Evolutionary conservation across 78 protist species (phyloP).

Genomic region (Abeoforma whisleri): DNA sequence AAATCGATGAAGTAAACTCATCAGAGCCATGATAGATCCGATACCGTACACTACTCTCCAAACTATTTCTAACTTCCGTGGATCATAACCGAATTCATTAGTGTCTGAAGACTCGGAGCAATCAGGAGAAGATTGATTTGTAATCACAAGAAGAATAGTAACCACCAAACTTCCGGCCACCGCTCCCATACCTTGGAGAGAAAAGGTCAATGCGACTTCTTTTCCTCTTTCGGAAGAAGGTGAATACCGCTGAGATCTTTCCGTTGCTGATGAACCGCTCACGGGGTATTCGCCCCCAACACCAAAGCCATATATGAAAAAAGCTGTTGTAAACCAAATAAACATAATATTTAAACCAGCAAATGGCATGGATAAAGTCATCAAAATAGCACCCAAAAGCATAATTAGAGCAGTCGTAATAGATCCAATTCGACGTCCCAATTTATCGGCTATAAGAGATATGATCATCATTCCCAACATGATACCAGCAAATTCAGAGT

Average conservation of each 20-base stretch:
- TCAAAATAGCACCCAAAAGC: conserved; percentile 15
- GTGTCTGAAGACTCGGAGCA: neutral
- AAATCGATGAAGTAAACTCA: neutral
- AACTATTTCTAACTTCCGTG: conserved; percentile 1
- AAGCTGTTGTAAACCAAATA: conserved; percentile 31
- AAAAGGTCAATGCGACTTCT: conserved; percentile 17
- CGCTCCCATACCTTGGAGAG: conserved; percentile 33
- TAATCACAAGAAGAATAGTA: conserved; percentile 1
- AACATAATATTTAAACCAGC: conserved; percentile 11
- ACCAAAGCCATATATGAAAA: conserved; percentile 25
- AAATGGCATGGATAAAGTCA: conserved; percentile 17
- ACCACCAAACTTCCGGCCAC: conserved; percentile 1
- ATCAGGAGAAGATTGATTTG: neutral
- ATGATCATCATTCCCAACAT: conserved; percentile 28
- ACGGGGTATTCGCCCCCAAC: conserved; percentile 47
- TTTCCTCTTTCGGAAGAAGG: neutral
- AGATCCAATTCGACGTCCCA: conserved; percentile 21
- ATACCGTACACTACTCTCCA: conserved; percentile 28
- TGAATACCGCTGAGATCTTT: conserved; percentile 8
- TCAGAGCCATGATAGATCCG: neutral
- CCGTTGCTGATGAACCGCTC: conserved; percentile 28
- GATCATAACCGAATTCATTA: neutral
- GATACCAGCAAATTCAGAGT: conserved; percentile 33
- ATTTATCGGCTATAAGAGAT: neutral
- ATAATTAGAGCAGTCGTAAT: conserved; percentile 7